Evolutionary conservation across 202 grass and related monocot genomes (phyloP).

Genomic region (Setaria italica): DNA sequence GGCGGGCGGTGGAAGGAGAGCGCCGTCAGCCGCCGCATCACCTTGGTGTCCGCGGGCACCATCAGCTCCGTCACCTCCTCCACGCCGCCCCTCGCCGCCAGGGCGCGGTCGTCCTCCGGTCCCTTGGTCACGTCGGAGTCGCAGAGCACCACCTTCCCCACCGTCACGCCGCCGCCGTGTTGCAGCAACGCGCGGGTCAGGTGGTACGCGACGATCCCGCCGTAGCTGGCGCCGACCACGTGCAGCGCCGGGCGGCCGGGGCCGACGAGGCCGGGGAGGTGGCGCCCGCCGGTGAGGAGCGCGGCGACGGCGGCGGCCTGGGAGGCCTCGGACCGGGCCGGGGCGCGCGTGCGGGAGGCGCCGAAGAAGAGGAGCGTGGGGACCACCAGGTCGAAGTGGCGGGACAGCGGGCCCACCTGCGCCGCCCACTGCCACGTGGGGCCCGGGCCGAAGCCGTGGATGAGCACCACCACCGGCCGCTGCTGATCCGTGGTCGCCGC

Average conservation of each 20-base stretch:
- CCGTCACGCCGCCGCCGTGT: not conserved
- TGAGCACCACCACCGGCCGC: slow-evolving; percentile 61
- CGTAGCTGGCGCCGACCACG: slow-evolving; percentile 79
- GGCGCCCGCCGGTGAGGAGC: slow-evolving; percentile 40
- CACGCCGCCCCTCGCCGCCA: slow-evolving; percentile 52
- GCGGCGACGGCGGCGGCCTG: slow-evolving; percentile 63
- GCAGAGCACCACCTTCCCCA: slow-evolving; percentile 60
- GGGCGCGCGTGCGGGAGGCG: slow-evolving; percentile 58
- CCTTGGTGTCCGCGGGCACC: slow-evolving; percentile 58
- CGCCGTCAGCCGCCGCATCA: slow-evolving; percentile 54
- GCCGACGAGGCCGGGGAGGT: slow-evolving; percentile 20
- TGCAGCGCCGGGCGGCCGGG: slow-evolving; percentile 14
- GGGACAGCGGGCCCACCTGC: slow-evolving; percentile 66
- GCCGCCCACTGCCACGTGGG: slow-evolving; percentile 84
- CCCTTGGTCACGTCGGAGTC: slow-evolving; percentile 58
- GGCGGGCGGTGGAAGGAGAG: slow-evolving; percentile 63
- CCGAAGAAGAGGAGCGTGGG: slow-evolving; percentile 94
- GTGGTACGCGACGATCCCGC: slow-evolving; percentile 74
- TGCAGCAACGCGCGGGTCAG: slow-evolving; percentile 48
- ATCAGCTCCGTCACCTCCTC: slow-evolving; percentile 57
- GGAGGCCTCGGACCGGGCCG: slow-evolving; percentile 69
- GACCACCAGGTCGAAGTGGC: slow-evolving; percentile 75
- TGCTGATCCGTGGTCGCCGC: not conserved
- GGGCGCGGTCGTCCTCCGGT: slow-evolving; percentile 50
- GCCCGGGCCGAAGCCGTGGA: slow-evolving; percentile 74